These are phyloP conservation scores for Sindora glabra DNA, from an alignment of 306 rosid species.

Conservation along the genomic window DNA sequence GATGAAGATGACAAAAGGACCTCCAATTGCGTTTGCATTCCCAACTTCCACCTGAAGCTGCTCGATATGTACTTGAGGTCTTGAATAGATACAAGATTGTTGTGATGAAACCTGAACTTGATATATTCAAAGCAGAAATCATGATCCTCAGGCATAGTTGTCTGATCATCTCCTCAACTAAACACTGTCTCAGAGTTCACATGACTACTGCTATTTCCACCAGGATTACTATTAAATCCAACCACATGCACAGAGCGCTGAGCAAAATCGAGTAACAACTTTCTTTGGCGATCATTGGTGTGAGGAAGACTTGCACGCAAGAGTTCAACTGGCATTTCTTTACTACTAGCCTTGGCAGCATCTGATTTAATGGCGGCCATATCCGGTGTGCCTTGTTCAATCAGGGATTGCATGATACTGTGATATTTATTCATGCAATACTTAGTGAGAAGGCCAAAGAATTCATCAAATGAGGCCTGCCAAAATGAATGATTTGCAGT, in stretches of 20 bases:
- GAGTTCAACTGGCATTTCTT: slow-evolving; percentile 55
- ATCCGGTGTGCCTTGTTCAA: slow-evolving; percentile 19
- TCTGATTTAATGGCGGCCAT: slow-evolving; percentile 34
- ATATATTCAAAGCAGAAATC: slow-evolving; percentile 11
- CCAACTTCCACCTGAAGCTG: slow-evolving; percentile 16
- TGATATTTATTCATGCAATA: slow-evolving; percentile 46
- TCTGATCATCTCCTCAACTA: slow-evolving; percentile 29
- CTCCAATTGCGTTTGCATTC: slow-evolving; percentile 19
- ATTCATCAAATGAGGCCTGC: slow-evolving; percentile 54
- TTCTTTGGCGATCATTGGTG: slow-evolving; percentile 38
- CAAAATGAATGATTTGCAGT: slow-evolving; percentile 37
- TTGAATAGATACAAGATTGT: slow-evolving; percentile 16
- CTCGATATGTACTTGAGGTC: background rate
- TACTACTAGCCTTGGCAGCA: slow-evolving; percentile 33
- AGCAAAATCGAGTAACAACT: slow-evolving; percentile 39
- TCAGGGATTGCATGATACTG: slow-evolving; percentile 41
- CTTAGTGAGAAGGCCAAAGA: slow-evolving; percentile 42
- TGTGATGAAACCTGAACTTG: background rate
- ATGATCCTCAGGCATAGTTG: background rate
- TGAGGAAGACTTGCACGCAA: slow-evolving; percentile 55
- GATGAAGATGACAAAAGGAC: slow-evolving; percentile 18
- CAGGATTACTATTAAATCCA: slow-evolving; percentile 32
- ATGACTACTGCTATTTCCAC: slow-evolving; percentile 42
- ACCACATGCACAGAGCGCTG: slow-evolving; percentile 41
- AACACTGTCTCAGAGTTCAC: slow-evolving; percentile 75